Base-by-base conservation (phyloP, 768 basidiomycete species). In the Boletus tomentosulus region DNA sequence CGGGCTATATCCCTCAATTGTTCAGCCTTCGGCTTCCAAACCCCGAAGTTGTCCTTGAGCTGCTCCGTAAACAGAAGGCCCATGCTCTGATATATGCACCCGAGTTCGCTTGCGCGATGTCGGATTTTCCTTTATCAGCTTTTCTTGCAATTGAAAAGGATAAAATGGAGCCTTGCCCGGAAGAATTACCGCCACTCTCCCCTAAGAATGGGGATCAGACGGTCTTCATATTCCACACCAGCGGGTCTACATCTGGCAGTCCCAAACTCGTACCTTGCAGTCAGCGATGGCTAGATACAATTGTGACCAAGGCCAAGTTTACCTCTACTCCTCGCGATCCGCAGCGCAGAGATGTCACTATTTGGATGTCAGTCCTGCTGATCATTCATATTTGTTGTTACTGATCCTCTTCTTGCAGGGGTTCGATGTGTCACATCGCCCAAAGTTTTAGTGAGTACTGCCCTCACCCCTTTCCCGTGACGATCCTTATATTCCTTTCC, bases 381-480 rank as follows among this genome's bases (percentile, higher is more conserved):
- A 57, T 50, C 56, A 48, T 45, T 51, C 57, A 10, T 41, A 46
- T 34, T 39, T 61, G 54, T 59, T 51, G 57, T 62, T 60, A 65
- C 66, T 74, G 41, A 63, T 71, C 66, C 73, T 73, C 63, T 57
- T 54, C 58, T 54, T 60, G 51, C 73, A 89, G 87, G 76, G 87
- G 89, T 53, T 86, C 85, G 74, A 86, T 90, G 86, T 89, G 85
- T 65, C 89, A 89, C 70, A 89, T 89, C 56, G 89, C 71, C 28
- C 86, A 89, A 68, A 81, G 78, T 39, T 87, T 83, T 77, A 84
- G 86, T 87, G 70, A 75, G 85, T 74, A 16, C 46, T 44, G 51
- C 48, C 51, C 50, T 53, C 53, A 33, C 63, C 60, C 41, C 62
- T 62, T 49, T 51, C 33, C 16, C 10, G 12, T 53, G 64, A 66